Evolutionary conservation across 2,329 filamentous ascomycete species (phyloP).

Genomic region (Microdochium trichocladiopsis): DNA sequence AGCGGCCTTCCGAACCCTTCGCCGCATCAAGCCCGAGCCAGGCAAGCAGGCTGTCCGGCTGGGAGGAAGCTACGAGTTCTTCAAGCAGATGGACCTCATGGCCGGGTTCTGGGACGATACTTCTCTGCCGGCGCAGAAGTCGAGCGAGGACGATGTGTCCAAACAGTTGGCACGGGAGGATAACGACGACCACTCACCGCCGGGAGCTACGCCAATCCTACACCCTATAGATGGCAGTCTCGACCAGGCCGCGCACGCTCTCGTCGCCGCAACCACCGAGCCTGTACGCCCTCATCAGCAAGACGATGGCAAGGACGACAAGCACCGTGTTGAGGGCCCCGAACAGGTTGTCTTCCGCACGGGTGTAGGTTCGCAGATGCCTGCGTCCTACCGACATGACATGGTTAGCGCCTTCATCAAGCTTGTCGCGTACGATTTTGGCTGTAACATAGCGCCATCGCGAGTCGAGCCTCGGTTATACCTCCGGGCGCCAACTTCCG

Average conservation of each 20-base stretch:
- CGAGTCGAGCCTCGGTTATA: constrained; percentile 54
- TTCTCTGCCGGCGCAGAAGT: constrained; percentile 22
- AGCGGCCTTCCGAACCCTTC: constrained; percentile 53
- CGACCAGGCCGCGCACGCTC: constrained; percentile 10
- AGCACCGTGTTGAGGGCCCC: constrained; percentile 3
- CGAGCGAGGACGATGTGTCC: constrained; percentile 4
- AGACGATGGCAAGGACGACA: constrained; percentile 7
- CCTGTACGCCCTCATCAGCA: constrained; percentile 9
- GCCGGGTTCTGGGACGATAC: constrained; percentile 57
- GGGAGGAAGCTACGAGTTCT: constrained; percentile 61
- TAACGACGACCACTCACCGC: not conserved
- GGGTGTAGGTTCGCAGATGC: constrained; percentile 46
- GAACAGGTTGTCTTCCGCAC: constrained; percentile 32
- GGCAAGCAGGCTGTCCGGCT: constrained; percentile 48
- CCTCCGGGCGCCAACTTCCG: constrained; percentile 26
- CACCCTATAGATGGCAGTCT: constrained; percentile 8
- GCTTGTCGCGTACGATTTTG: constrained; percentile 59
- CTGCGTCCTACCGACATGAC: constrained; percentile 48
- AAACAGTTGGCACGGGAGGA: constrained; percentile 2
- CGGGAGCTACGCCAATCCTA: constrained; percentile 4
- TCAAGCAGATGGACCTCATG: constrained; percentile 52
- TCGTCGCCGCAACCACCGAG: constrained; percentile 4
- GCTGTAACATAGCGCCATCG: constrained; percentile 51
- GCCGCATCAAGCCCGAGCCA: constrained; percentile 45
- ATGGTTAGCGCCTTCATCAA: constrained; percentile 55